Percentiles rank a stretch among this genome's conserved stretches.
These are phyloP conservation scores for Moringa oleifera DNA, from an alignment of 345 rosid species.

Conservation along the genomic window DNA sequence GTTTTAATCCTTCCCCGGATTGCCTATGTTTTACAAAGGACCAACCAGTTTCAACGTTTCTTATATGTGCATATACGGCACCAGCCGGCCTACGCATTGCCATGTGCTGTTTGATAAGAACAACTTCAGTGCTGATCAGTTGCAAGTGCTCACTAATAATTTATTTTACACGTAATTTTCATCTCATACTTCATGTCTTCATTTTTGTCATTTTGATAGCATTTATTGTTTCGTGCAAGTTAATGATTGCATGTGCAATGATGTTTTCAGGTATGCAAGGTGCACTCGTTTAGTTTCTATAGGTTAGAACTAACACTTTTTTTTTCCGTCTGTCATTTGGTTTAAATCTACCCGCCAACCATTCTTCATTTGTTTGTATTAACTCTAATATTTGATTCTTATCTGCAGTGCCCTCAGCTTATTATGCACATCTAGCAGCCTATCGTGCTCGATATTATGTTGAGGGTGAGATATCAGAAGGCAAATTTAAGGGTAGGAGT, in stretches of 20 bases:
- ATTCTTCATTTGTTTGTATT: too few species aligned
- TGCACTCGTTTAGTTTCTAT: slow-evolving; percentile 39
- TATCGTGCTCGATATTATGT: slow-evolving; percentile 55
- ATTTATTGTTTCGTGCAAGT: too few species aligned
- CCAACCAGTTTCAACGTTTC: background rate
- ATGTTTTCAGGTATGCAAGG: slow-evolving; percentile 31
- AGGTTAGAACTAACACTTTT: slow-evolving; percentile 18
- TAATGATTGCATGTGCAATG: background rate
- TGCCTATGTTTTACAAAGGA: background rate
- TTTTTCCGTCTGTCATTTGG: too few species aligned
- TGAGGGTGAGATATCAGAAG: slow-evolving; percentile 37
- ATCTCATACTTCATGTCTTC: too few species aligned
- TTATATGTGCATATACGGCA: slow-evolving; percentile 42
- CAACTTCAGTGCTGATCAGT: slow-evolving; percentile 39
- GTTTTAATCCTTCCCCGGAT: too few species aligned
- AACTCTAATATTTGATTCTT: too few species aligned
- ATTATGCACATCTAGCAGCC: slow-evolving; percentile 61
- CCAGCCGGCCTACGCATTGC: slow-evolving; percentile 68
- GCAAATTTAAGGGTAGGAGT: slow-evolving; percentile 14
- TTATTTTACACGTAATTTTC: slow-evolving; percentile 73
- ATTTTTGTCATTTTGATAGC: too few species aligned
- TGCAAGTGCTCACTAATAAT: slow-evolving; percentile 60
- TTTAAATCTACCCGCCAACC: too few species aligned
- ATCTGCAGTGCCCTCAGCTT: slow-evolving; percentile 58
- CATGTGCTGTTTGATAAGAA: slow-evolving; percentile 77